These are phyloP conservation scores for Yamadazyma oceani DNA, from an alignment of 1,139 yeast species.

Conservation along the genomic window DNA sequence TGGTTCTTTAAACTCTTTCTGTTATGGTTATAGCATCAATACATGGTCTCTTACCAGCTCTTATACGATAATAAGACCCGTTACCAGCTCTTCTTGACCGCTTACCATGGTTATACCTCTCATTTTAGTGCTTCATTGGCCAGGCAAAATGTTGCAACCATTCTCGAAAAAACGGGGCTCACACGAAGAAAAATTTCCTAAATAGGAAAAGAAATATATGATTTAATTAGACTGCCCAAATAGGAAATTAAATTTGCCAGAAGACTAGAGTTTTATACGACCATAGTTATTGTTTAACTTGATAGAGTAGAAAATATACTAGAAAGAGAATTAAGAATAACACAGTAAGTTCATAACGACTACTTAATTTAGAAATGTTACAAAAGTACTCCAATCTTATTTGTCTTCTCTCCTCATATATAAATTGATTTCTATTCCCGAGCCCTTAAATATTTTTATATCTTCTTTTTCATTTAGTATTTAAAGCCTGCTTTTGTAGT, in stretches of 20 bases:
- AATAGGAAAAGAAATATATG: slow-evolving; percentile 5
- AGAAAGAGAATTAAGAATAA: slow-evolving; percentile 1
- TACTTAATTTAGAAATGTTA: slow-evolving; percentile 3
- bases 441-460: neutral
- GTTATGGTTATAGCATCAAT: too few relatives aligned
- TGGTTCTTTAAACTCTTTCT: too few relatives aligned
- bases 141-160: too few relatives aligned
- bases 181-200: neutral
- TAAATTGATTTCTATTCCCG: slow-evolving; percentile 3
- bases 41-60: too few relatives aligned
- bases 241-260: slow-evolving; percentile 8
- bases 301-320: neutral
- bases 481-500: too few relatives aligned
- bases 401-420: neutral
- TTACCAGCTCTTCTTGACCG: too few relatives aligned
- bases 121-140: too few relatives aligned
- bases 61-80: too few relatives aligned
- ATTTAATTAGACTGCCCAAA: slow-evolving; percentile 13
- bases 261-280: slow-evolving; percentile 2
- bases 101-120: too few relatives aligned
- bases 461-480: neutral
- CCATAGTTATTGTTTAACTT: neutral
- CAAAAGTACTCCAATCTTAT: slow-evolving; percentile 4
- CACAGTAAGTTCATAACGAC: neutral
- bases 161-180: too few relatives aligned